Conservation (phyloP, 1,284 basidiomycete species). For the Blastosporella zonata region DNA sequence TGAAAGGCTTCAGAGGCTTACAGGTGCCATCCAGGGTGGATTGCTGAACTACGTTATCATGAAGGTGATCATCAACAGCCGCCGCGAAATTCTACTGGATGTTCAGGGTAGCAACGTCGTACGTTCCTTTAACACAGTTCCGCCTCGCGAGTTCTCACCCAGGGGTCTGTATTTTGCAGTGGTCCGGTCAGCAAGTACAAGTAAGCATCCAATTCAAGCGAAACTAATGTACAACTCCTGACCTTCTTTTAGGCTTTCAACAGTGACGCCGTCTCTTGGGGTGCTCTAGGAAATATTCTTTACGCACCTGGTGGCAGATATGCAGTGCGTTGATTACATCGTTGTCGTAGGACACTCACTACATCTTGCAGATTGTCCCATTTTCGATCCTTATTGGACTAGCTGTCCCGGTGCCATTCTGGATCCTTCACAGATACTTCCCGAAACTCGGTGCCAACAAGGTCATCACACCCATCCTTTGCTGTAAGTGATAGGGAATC, state of each 20-base stretch:
- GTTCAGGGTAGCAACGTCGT: constrained; percentile 42
- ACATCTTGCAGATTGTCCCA: constrained; percentile 39
- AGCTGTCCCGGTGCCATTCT: constrained; percentile 52
- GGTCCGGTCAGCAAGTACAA: constrained; percentile 49
- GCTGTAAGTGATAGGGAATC: constrained; percentile 23
- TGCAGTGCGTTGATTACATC: constrained; percentile 29
- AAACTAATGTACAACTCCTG: neutral
- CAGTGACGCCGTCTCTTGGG: constrained; percentile 56
- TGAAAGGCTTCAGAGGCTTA: neutral
- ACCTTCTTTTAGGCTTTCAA: constrained; percentile 27
- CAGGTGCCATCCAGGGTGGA: constrained; percentile 24
- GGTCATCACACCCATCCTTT: constrained; percentile 48
- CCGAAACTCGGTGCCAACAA: constrained; percentile 45
- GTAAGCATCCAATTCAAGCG: constrained; percentile 8
- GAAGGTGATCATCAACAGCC: constrained; percentile 44
- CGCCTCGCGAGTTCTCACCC: no score
- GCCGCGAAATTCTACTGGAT: constrained; percentile 38
- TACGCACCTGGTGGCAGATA: constrained; percentile 48
- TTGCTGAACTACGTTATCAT: constrained; percentile 46
- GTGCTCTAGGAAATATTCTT: constrained; percentile 51
- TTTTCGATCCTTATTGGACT: constrained; percentile 52
- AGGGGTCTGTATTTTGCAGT: constrained; percentile 22
- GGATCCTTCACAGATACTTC: constrained; percentile 44
- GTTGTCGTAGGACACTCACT: neutral
- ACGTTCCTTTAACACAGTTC: constrained; percentile 5